Evolutionary conservation across 257 asterid genomes (phyloP), one percentile per base, ranked within the genome.

Genomic region (Solanum chilense): DNA sequence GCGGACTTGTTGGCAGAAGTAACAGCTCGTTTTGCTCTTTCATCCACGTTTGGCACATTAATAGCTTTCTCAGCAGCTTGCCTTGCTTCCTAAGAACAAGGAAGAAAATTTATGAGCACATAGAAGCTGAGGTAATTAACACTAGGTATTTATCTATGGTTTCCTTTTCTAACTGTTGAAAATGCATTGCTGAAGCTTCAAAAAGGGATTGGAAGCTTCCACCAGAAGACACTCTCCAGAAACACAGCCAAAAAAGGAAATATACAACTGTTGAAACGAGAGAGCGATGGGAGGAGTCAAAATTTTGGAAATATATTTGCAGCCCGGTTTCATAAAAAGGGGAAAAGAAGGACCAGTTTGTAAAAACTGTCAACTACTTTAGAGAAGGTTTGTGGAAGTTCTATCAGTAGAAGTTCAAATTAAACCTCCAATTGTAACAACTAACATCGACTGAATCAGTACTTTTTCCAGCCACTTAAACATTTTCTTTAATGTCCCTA

Each of bases 1-100:
- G 92, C 94, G 18, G 94, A 89, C 85, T 86, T 89, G 62, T 90
- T 92, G 70, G 94, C 93, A 60, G 93, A 91, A 84, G 89, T 71
- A 60, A 90, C 87, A 23, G 92, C 92, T 70, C 90, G 87, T 56
- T 92, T 90, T 86, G 90, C 93, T 83, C 92, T 76, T 86, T 91
- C 92, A 6, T 90, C 93, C 39, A 88, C 86, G 84, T 70, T 89
- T 6, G 87, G 45, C 80, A 89, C 85, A 83, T 86, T 74, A 27
- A 85, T 39, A 29, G 94, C 92, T 87, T 90, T 90, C 82, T 89
- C 90, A 69, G 92, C 90, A 6, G 89, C 88, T 82, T 86, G 88
- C 31, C 74, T 88, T 16, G 93, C 93, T 90, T 89, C 94, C 93
- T 92, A 58, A 81, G 84, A 86, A 83, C 37, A 85, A 82, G 10